Evolutionary conservation across 1,284 basidiomycete genomes (phyloP), one percentile per base, ranked within the genome.

Genomic region (Mycena sp.): DNA sequence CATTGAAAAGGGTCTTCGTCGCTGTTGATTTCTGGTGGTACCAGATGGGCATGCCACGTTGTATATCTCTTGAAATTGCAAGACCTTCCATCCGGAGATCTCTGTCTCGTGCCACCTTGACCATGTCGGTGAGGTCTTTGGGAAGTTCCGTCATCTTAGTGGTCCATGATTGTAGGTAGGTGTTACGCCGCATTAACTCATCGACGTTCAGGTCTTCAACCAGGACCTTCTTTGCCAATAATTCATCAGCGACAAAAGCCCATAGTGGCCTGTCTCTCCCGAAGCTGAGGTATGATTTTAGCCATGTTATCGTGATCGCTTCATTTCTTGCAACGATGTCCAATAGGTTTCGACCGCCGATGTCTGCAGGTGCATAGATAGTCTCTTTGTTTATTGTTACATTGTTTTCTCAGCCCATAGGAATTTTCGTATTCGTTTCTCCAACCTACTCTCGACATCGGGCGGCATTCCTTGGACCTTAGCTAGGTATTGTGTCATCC

Each of bases 31-130:
- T 58, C 6, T 46, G 62, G 49, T 76, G 74, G 48, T 69, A 61
- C 75, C 73, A 77, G 6, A 76, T 63, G 0, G 69, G 70, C 56
- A 72, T 65, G 14, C 60, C 28, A 16, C 62, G 10, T 28, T 66
- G 50, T 17, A 61, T 59, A 3, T 60, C 25, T 35, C 38, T 51
- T 19, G 46, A 26, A 1, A 70, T 51, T 9, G 64, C 48, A 1
- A 68, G 40, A 2, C 66, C 64, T 30, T 73, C 65, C 7, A 70
- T 32, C 16, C 35, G n/a, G 0, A 74, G 58, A 7, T 68, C 67
- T 35, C 71, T 66, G 30, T 71, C 58, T 45, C 58, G 54, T 17
- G 57, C 67, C 11, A 49, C 59, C 25, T 44, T 59, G 0, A 71
- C 26, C 46, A 71, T 64, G 19, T 55, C 23, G 21, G 23, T 30